Conservation (phyloP, 2,329 filamentous ascomycete genomes). For the Drechmeria coniospora region DNA sequence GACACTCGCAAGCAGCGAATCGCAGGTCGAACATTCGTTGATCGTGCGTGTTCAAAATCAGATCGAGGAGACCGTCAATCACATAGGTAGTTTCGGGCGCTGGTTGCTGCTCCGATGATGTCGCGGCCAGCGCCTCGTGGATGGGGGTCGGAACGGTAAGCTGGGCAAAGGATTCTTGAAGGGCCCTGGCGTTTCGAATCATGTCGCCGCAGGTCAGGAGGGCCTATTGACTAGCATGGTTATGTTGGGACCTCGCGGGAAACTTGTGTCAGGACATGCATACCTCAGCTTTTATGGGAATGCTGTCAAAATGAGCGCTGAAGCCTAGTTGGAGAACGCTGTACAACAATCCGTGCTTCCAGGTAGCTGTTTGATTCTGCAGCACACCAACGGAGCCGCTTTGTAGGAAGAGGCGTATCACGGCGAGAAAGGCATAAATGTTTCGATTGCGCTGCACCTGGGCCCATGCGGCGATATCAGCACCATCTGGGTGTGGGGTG, state of each 20-base stretch:
- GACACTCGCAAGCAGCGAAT: conserved; percentile 72
- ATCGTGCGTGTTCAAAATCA: conserved; percentile 55
- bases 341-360: conserved; percentile 65
- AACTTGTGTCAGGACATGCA: conserved; percentile 8
- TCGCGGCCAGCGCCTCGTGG: conserved; percentile 16
- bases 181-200: conserved; percentile 60
- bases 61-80: conserved; percentile 79
- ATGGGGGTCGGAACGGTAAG: conserved; percentile 57
- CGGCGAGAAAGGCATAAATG: conserved; percentile 73
- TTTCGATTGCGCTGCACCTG: conserved; percentile 74
- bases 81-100: conserved; percentile 57
- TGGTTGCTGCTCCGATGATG: conserved; percentile 33
- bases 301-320: conserved; percentile 46
- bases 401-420: conserved; percentile 74
- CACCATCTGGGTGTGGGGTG: conserved; percentile 34
- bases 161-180: conserved; percentile 85
- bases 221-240: conserved; percentile 34
- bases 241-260: conserved; percentile 1
- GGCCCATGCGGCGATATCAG: conserved; percentile 58
- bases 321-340: conserved; percentile 76
- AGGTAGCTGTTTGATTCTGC: conserved; percentile 75
- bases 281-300: conserved; percentile 71
- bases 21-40: conserved; percentile 62
- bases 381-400: conserved; percentile 65
- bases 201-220: conserved; percentile 75